Base-by-base conservation (phyloP, 768 basidiomycete species). In the Coprinopsis marcescibilis region DNA sequence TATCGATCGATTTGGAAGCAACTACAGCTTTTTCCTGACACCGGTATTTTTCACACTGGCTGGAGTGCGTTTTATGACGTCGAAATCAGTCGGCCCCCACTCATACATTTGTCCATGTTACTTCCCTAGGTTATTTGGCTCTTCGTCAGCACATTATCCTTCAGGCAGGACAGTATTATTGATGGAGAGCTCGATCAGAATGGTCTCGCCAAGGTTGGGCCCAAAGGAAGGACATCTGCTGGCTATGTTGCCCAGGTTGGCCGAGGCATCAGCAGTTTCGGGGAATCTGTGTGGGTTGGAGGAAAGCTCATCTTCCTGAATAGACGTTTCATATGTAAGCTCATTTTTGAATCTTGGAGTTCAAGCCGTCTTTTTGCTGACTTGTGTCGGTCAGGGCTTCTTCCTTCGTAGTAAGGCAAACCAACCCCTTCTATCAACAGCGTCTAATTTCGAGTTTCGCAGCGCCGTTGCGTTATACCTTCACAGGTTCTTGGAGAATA, bases 21-120 rank as follows among this genome's bases (percentile, higher is more conserved):
- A 66, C 52, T 64, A 64, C 46, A 62, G 60, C 48, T 66, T 64
- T 50, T 62, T 66, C 50, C 46, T 64, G 29, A 60, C 58, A 1
- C 62, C 63, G 23, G 62, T 63, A 4, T 64, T 64, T 48, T 64
- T 64, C 42, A 48, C 50, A 19, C 36, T 58, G 7, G 61, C 63
- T 23, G 63, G 58, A n/a, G 52, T 52, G n/a, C n/a, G 41, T 24
- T 8, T 8, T 23, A 10, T 40, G 11, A 23, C 8, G 11, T 10
- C 20, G 11, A 4, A 40, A 23, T 5, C 21, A 19, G 34, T 4
- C 32, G 14, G 11, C 19, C 24, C 32, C 15, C n/a, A 3, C 1
- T 37, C 17, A 32, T n/a, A n/a, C n/a, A n/a, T n/a, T n/a, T n/a
- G n/a, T n/a, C 30, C n/a, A 1, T 15, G 35, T 12, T 15, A 12